These are phyloP conservation scores for Leucocoprinus birnbaumii DNA, from an alignment of 768 basidiomycete species.

Conservation along the genomic window DNA sequence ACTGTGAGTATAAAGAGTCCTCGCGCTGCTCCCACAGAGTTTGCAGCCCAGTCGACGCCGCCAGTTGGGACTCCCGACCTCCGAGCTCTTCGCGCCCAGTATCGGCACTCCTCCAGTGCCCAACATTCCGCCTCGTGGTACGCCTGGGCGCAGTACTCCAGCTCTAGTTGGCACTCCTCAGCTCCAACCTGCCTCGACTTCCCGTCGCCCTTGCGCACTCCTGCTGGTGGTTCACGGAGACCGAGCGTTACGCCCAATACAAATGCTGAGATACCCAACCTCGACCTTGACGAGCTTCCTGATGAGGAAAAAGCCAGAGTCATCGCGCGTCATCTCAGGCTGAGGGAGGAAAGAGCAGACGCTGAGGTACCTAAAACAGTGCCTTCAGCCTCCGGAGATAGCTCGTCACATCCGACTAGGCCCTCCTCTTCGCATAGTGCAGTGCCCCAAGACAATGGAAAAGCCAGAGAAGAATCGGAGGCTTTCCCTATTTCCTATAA, in stretches of 20 bases:
- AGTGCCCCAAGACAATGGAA: constrained; percentile 14
- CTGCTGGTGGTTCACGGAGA: constrained; percentile 16
- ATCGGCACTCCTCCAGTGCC: constrained; percentile 57
- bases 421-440: constrained; percentile 3
- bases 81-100: constrained; percentile 62
- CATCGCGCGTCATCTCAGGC: constrained; percentile 76
- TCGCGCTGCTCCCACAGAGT: constrained; percentile 18
- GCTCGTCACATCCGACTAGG: constrained; percentile 5
- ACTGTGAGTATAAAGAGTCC: constrained; percentile 45
- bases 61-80: constrained; percentile 63
- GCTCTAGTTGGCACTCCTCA: constrained; percentile 10
- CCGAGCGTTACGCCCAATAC: constrained; percentile 13
- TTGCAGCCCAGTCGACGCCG: constrained; percentile 20
- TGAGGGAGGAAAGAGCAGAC: constrained; percentile 60
- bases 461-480: constrained; percentile 51
- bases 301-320: constrained; percentile 86
- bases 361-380: constrained; percentile 15
- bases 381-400: not conserved
- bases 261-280: constrained; percentile 25
- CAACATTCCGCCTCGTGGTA: constrained; percentile 47
- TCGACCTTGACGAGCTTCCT: constrained; percentile 58
- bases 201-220: constrained; percentile 1
- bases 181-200: constrained; percentile 12
- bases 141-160: constrained; percentile 17
- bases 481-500: constrained; percentile 87